phyloP scores from a whole-genome alignment of 164 flowering plant genomes.

The Santalum album region DNA sequence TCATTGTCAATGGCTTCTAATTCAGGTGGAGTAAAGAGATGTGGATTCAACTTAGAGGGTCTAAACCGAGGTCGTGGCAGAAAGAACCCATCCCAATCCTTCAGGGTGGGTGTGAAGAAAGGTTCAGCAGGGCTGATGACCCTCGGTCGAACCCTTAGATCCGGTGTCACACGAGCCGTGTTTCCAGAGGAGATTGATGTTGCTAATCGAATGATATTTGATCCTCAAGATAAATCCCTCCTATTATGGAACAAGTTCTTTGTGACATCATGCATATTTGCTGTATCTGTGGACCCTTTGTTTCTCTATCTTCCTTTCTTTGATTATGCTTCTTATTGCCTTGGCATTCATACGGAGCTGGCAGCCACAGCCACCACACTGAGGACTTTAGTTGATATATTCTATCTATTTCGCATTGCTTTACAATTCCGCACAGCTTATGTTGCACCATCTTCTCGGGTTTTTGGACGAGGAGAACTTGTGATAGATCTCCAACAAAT shows the following conservation, averaged over 20 bases:
- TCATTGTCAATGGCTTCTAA: neutral
- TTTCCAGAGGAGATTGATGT: neutral
- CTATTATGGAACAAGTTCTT: neutral
- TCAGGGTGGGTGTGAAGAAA: neutral
- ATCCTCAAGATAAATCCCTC: constrained; percentile 1
- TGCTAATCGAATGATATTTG: constrained; percentile 1
- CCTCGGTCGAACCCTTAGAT: neutral
- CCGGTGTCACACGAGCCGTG: neutral
- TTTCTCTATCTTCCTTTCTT: constrained; percentile 1
- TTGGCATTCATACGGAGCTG: neutral
- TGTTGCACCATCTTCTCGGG: constrained; percentile 3
- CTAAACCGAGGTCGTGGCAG: neutral
- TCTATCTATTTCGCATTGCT: neutral
- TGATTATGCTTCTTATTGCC: constrained; percentile 1
- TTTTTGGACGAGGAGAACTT: constrained; percentile 5
- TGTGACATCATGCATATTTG: neutral
- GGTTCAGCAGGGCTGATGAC: neutral
- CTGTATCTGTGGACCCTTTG: constrained; percentile 2
- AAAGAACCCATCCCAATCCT: neutral
- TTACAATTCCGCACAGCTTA: constrained; percentile 3
- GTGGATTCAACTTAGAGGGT: neutral
- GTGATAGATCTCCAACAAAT: constrained; percentile 1
- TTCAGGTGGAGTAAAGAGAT: neutral
- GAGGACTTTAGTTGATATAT: neutral
- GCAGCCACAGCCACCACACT: neutral